Evolutionary conservation across 2,329 filamentous ascomycete species (phyloP).

Genomic region (Neophaeococcomyces aloes): DNA sequence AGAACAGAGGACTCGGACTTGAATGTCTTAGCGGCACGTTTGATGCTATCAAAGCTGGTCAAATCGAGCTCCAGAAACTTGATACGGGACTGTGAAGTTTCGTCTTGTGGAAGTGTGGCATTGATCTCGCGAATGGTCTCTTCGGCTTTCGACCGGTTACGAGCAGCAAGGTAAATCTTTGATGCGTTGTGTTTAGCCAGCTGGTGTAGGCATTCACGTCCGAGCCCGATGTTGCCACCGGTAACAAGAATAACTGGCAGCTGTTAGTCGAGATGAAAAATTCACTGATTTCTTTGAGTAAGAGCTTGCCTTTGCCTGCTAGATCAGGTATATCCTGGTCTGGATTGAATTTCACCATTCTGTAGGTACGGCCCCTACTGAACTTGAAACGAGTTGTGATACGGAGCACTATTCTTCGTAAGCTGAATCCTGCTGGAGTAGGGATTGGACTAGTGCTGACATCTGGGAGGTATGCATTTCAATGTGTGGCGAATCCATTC

Average conservation of each 20-base stretch:
- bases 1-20: slow-evolving; percentile 9
- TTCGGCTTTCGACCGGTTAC: slow-evolving; percentile 27
- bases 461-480: too few relatives aligned
- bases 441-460: too few relatives aligned
- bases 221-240: slow-evolving; percentile 37
- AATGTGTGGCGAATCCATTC: too few relatives aligned
- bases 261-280: neutral
- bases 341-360: slow-evolving; percentile 13
- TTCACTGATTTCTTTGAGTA: neutral
- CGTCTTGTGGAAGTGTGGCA: slow-evolving; percentile 13
- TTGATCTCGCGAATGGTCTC: slow-evolving; percentile 30
- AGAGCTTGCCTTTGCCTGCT: slow-evolving; percentile 28
- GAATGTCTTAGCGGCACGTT: slow-evolving; percentile 28
- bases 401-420: too few relatives aligned
- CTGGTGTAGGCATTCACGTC: slow-evolving; percentile 36
- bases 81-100: slow-evolving; percentile 19
- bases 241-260: slow-evolving; percentile 4
- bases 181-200: slow-evolving; percentile 36
- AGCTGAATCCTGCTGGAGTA: too few relatives aligned
- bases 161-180: slow-evolving; percentile 37
- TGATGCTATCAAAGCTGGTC: slow-evolving; percentile 34
- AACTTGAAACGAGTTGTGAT: too few relatives aligned
- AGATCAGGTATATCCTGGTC: slow-evolving; percentile 28
- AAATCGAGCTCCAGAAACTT: slow-evolving; percentile 38
- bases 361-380: too few relatives aligned